Conservation (phyloP, 2,329 filamentous ascomycete genomes). For the Aspergillus novoparasiticus region DNA sequence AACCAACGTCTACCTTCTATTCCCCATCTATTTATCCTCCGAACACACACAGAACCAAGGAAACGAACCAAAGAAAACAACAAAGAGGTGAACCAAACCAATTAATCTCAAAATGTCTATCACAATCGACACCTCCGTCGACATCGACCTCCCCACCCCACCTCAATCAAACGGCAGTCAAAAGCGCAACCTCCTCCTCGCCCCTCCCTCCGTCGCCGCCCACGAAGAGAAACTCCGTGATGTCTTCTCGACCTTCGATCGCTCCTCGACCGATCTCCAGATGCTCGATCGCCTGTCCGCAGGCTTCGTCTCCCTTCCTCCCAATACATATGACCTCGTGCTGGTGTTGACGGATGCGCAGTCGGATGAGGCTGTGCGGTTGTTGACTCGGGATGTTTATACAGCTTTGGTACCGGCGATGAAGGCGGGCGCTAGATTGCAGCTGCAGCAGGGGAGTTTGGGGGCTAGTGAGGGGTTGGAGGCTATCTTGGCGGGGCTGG, state of each 20-base stretch:
- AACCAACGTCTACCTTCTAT: not conserved
- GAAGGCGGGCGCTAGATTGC: constrained; percentile 24
- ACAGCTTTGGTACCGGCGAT: constrained; percentile 65
- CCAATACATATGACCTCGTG: constrained; percentile 78
- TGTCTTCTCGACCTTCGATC: constrained; percentile 73
- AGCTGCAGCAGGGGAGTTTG: constrained; percentile 24
- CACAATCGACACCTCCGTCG: constrained; percentile 10
- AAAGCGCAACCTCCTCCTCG: constrained; percentile 75
- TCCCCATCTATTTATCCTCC: not conserved
- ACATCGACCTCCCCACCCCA: constrained; percentile 36
- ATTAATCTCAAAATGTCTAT: constrained; percentile 3
- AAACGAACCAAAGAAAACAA: not conserved
- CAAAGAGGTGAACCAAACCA: not conserved
- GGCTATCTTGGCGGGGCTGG: constrained; percentile 79
- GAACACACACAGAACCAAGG: not conserved
- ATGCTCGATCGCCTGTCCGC: constrained; percentile 94
- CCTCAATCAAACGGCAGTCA: not conserved
- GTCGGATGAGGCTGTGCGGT: constrained; percentile 59
- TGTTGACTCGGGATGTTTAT: constrained; percentile 71
- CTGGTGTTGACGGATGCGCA: constrained; percentile 73
- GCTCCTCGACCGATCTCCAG: constrained; percentile 80
- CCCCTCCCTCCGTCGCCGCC: constrained; percentile 84
- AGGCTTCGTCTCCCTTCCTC: constrained; percentile 75
- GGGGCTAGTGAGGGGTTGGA: constrained; percentile 49
- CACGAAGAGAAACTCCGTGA: constrained; percentile 76